A percentile compares a stretch with the other conserved stretches of the same genome.
Conservation (phyloP, 805 yeast genomes). For the Cyberlindnera meyerae region DNA sequence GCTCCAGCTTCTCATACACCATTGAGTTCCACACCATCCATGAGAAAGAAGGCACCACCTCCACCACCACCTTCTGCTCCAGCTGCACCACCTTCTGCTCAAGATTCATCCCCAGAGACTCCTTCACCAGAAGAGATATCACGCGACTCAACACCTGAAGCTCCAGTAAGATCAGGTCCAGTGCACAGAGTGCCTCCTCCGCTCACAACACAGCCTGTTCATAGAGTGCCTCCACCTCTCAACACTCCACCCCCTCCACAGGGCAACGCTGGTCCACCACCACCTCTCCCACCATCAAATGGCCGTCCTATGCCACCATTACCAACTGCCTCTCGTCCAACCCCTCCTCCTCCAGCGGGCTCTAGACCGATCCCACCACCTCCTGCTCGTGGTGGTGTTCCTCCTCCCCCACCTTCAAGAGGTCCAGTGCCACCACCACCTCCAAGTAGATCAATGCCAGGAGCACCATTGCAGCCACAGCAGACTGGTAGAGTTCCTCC, state of each 20-base stretch:
- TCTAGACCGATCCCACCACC: conserved; percentile 7
- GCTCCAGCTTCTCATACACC: conserved; percentile 24
- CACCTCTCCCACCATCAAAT: conserved; percentile 6
- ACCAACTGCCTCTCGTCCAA: conserved; percentile 10
- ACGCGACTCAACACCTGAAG: conserved; percentile 12
- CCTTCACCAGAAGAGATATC: conserved; percentile 5
- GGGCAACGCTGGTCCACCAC: conserved; percentile 1
- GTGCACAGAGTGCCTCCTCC: conserved; percentile 28
- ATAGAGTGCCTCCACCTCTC: conserved; percentile 23
- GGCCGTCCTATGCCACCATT: conserved; percentile 6
- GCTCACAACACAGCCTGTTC: conserved; percentile 13
- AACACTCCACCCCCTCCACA: conserved; percentile 6
- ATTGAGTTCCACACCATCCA: conserved; percentile 27
- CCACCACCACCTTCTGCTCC: conserved; percentile 35
- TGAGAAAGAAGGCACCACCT: conserved; percentile 36
- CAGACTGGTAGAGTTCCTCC: conserved; percentile 21
- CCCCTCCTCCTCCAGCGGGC: conserved; percentile 11
- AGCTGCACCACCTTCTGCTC: conserved; percentile 10
- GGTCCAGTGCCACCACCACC: conserved; percentile 16
- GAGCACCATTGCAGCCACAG: conserved; percentile 15
- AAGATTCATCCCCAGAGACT: conserved; percentile 14
- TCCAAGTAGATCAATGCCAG: conserved; percentile 25
- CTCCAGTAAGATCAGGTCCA: conserved; percentile 7
- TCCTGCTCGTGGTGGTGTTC: conserved; percentile 5
- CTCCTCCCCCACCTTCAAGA: conserved; percentile 12